A percentile compares a stretch with the other conserved stretches of the same genome.
Evolutionary conservation across 1,284 basidiomycete genomes (phyloP).

Genomic region (Ustilago sp.): DNA sequence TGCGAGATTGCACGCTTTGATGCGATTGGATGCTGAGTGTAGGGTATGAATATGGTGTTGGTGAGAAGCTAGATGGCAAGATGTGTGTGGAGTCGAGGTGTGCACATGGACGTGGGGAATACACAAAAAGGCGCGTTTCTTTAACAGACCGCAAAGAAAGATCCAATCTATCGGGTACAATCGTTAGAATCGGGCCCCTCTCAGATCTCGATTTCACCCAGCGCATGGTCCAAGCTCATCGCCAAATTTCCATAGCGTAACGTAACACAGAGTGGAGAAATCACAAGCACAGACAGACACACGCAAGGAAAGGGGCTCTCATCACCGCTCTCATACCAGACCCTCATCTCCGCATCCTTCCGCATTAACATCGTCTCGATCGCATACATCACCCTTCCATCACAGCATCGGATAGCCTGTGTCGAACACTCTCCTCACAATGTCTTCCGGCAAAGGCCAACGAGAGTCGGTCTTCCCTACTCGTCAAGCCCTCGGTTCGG

Average conservation of each 20-base stretch:
- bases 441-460: slow-evolving; percentile 84
- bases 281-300: neutral
- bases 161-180: neutral
- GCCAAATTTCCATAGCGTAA: neutral
- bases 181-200: neutral
- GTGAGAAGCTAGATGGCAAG: neutral
- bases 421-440: slow-evolving; percentile 66
- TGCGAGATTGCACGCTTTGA: neutral
- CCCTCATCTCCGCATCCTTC: neutral
- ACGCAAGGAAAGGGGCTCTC: slow-evolving; percentile 8
- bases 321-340: neutral
- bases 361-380: neutral
- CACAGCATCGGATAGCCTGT: too few relatives aligned
- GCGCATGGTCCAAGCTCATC: slow-evolving; percentile 34
- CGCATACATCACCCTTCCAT: neutral
- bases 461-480: slow-evolving; percentile 90
- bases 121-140: slow-evolving; percentile 10
- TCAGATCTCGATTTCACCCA: slow-evolving; percentile 1
- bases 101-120: slow-evolving; percentile 17
- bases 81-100: slow-evolving; percentile 12
- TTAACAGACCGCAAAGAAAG: slow-evolving; percentile 10
- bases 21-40: neutral
- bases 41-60: slow-evolving; percentile 3
- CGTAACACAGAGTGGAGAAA: slow-evolving; percentile 5
- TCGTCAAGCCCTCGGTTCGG: slow-evolving; percentile 79